phyloP scores from a whole-genome alignment of 805 yeast genomes.

The Candida schatavii region DNA sequence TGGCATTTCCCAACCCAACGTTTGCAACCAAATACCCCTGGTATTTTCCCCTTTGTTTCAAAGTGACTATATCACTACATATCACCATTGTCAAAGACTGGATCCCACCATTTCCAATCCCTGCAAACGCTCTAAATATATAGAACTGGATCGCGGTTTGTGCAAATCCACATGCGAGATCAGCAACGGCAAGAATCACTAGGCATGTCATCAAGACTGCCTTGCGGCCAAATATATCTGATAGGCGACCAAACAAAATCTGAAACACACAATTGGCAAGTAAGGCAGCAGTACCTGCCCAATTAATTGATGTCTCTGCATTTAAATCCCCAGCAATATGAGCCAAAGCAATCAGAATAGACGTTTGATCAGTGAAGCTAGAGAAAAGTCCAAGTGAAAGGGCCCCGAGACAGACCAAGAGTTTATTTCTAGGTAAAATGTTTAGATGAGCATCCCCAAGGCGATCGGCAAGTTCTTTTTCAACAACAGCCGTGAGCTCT shows the following conservation, averaged over 20 bases:
- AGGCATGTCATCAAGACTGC: constrained; percentile 43
- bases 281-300: constrained; percentile 74
- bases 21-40: constrained; percentile 53
- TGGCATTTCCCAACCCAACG: constrained; percentile 48
- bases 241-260: constrained; percentile 67
- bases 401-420: constrained; percentile 31
- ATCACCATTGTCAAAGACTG: constrained; percentile 50
- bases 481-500: not conserved
- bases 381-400: constrained; percentile 36
- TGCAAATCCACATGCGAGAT: constrained; percentile 40
- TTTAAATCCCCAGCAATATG: constrained; percentile 41
- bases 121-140: constrained; percentile 53
- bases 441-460: constrained; percentile 42
- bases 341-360: constrained; percentile 44
- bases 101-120: constrained; percentile 59
- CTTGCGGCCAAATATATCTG: constrained; percentile 62
- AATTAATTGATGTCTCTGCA: constrained; percentile 46
- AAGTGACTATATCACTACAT: constrained; percentile 54
- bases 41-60: constrained; percentile 50
- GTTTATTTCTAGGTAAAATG: constrained; percentile 30
- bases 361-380: constrained; percentile 44
- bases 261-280: constrained; percentile 72
- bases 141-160: constrained; percentile 45
- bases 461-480: constrained; percentile 16
- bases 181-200: constrained; percentile 43